A percentile compares a stretch with the other conserved stretches of the same genome.
phyloP scores from a whole-genome alignment of 129 eudicot species.

The Helianthus tuberosus region DNA sequence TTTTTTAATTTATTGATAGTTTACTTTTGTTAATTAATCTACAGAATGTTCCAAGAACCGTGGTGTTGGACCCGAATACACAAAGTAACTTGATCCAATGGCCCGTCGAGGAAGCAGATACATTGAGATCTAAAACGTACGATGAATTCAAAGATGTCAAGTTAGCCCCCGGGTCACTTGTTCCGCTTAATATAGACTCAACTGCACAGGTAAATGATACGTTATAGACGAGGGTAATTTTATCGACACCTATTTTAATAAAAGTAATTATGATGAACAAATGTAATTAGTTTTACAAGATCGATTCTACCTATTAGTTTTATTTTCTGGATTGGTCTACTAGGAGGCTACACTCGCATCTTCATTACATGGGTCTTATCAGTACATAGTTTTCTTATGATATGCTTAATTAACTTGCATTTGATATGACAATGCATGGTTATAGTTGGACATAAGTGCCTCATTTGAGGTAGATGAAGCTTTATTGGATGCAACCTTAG shows the following conservation, averaged over 20 bases:
- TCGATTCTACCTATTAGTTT: too few relatives aligned
- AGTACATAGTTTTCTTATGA: not conserved
- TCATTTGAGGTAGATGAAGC: slow-evolving; percentile 52
- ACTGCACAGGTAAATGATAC: slow-evolving; percentile 40
- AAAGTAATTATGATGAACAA: too few relatives aligned
- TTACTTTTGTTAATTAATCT: not conserved
- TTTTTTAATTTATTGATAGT: too few relatives aligned
- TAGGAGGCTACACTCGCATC: too few relatives aligned
- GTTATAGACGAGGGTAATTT: too few relatives aligned
- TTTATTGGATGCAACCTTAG: slow-evolving; percentile 32
- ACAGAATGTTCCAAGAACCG: slow-evolving; percentile 50
- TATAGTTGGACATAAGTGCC: slow-evolving; percentile 70
- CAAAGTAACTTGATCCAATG: slow-evolving; percentile 47
- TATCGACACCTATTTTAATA: too few relatives aligned
- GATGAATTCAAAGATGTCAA: slow-evolving; percentile 11
- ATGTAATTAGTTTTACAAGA: too few relatives aligned
- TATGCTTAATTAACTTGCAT: not conserved
- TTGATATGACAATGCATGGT: not conserved
- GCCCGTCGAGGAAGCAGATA: slow-evolving; percentile 52
- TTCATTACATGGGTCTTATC: too few relatives aligned
- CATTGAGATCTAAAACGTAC: slow-evolving; percentile 28
- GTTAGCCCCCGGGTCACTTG: slow-evolving; percentile 38
- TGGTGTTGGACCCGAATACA: slow-evolving; percentile 40
- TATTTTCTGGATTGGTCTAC: too few relatives aligned
- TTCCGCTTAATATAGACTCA: slow-evolving; percentile 36